A percentile compares a stretch with the other conserved stretches of the same genome.
Conservation (phyloP, 129 eudicot genomes). For the Apium graveolens region DNA sequence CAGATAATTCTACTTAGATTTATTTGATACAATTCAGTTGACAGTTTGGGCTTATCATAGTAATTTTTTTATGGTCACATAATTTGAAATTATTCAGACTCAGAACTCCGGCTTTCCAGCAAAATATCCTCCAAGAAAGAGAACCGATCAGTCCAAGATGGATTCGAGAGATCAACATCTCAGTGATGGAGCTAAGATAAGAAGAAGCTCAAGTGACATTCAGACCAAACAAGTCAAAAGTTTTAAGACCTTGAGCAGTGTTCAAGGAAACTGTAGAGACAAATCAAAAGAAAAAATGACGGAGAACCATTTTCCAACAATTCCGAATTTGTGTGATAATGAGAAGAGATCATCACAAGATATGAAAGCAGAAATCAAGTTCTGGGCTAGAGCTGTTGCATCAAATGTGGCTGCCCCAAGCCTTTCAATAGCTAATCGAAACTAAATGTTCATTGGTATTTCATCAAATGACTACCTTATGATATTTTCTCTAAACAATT, state of each 20-base stretch:
- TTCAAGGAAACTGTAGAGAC: slow-evolving; percentile 11
- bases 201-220: slow-evolving; percentile 27
- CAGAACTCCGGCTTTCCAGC: slow-evolving; percentile 40
- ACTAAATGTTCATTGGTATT: not conserved
- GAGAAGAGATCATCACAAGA: slow-evolving; percentile 52
- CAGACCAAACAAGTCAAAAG: slow-evolving; percentile 23
- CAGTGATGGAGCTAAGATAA: slow-evolving; percentile 16
- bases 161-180: slow-evolving; percentile 13
- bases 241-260: slow-evolving; percentile 24
- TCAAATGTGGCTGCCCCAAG: slow-evolving; percentile 50
- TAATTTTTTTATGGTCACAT: not conserved
- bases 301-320: slow-evolving; percentile 1
- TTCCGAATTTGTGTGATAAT: slow-evolving; percentile 30
- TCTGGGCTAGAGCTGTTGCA: slow-evolving; percentile 91
- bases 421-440: not conserved
- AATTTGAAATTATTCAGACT: not conserved
- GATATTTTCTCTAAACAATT: not conserved
- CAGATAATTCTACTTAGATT: not conserved
- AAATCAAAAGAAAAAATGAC: not conserved
- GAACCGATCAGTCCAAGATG: slow-evolving; percentile 11
- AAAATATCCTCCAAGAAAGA: slow-evolving; percentile 22
- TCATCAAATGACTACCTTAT: not conserved
- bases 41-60: not conserved
- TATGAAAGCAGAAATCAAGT: slow-evolving; percentile 73
- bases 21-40: not conserved